Base-by-base conservation (phyloP, 2,329 filamentous ascomycete genomes). In the Fusarium musae region DNA sequence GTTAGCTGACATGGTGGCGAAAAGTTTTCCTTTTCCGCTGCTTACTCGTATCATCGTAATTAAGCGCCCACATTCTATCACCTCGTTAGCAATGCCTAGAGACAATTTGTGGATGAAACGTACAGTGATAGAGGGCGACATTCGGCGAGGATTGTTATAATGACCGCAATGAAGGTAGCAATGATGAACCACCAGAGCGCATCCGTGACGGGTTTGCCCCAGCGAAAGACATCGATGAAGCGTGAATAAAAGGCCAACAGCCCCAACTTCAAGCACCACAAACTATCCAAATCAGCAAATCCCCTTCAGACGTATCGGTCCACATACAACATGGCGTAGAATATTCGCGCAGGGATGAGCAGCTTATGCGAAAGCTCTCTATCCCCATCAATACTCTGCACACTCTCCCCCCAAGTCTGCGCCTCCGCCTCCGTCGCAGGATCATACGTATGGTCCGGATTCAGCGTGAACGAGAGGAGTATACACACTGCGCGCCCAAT, bases 231-330 rank as follows among this genome's bases (percentile, higher is more conserved):
- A 53, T 78, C 56, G 32, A 80, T 72, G 52, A 80, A 80, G 26
- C 79, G 79, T 1, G 78, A 77, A 63, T 80, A 80, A 56, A 80
- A 80, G 32, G 73, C 72, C 42, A 80, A 64, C 26, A 80, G 37
- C 44, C 76, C 78, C 12, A 80, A 50, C 74, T 80, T 80, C 34
- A 80, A 71, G 7, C 64, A 75, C 79, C 79, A 80, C 13, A 80
- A 34, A 58, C 79, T 80, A 63, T 21, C 10, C 17, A 37, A 13
- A 52, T 76, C 44, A 76, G 74, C 23, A 63, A 4, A 3, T 1
- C 0, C 5, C 4, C 26, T 21, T 10, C 11, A 26, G 19, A 5
- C 16, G 26, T 21, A 12, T 12, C 9, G 6, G 8, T 3, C 9
- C 2, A 66, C 73, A n/a, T 39, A 80, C 79, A 80, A 80, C 28